Evolutionary conservation across 768 basidiomycete species (phyloP).

Genomic region (Tricholoma terreum): DNA sequence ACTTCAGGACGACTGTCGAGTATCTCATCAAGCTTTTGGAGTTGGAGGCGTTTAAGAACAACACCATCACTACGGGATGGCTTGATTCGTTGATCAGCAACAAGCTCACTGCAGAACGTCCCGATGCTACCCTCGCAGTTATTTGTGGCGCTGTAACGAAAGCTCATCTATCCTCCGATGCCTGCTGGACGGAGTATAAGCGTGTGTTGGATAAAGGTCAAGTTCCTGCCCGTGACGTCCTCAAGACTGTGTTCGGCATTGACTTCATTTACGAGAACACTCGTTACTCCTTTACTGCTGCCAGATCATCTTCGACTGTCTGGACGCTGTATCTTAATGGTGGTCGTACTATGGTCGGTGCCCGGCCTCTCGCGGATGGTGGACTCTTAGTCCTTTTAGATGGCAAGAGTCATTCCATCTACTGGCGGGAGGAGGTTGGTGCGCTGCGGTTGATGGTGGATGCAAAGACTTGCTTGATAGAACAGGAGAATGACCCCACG

Average conservation of each 20-base stretch:
- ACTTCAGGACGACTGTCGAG: conserved; percentile 98
- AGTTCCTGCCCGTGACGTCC: conserved; percentile 88
- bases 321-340: conserved; percentile 99
- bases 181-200: conserved; percentile 91
- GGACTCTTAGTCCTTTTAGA: conserved; percentile 90
- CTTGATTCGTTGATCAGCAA: conserved; percentile 95
- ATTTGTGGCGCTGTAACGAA: conserved; percentile 96
- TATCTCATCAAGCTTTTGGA: conserved; percentile 98
- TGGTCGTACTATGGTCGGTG: conserved; percentile 87
- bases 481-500: conserved; percentile 99
- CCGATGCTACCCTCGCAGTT: conserved; percentile 88
- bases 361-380: conserved; percentile 90
- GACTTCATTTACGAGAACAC: conserved; percentile 98
- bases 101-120: conserved; percentile 95
- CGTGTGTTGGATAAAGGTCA: conserved; percentile 97
- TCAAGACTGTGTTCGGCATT: conserved; percentile 94
- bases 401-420: conserved; percentile 94
- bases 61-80: conserved; percentile 98
- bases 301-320: conserved; percentile 80
- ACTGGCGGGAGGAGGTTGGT: conserved; percentile 98
- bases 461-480: conserved; percentile 96
- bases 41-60: conserved; percentile 93
- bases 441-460: conserved; percentile 91
- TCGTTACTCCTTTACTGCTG: conserved; percentile 93
- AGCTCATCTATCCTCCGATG: conserved; percentile 86